Conservation (phyloP, 179 eudicot species). For the Heliamphora pulchella region DNA sequence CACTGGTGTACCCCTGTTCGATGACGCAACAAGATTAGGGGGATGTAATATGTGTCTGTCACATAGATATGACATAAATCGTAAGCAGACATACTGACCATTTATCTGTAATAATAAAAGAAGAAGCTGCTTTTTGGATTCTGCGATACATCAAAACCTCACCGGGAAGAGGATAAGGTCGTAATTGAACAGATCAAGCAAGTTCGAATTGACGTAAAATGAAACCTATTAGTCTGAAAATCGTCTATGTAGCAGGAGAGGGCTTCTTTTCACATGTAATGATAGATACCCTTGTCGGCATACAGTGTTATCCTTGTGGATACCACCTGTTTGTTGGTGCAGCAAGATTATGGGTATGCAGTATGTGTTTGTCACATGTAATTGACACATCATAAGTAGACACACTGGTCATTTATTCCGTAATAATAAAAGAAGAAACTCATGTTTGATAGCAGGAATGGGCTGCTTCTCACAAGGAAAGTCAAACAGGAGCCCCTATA, state of each 20-base stretch:
- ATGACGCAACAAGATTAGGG: neutral
- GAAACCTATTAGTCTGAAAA: too few relatives aligned
- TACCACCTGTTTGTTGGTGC: too few relatives aligned
- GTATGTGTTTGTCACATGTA: neutral
- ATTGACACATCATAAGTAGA: neutral
- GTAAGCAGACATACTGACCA: neutral
- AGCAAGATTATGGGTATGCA: neutral
- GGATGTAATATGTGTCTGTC: neutral
- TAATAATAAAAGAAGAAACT: neutral
- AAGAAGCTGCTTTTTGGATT: too few relatives aligned
- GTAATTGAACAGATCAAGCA: too few relatives aligned
- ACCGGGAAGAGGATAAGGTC: too few relatives aligned
- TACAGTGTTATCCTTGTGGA: too few relatives aligned
- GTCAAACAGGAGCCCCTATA: neutral
- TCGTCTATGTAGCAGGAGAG: too few relatives aligned
- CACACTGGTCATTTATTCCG: neutral
- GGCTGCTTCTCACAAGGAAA: neutral
- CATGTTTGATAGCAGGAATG: neutral
- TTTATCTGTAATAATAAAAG: neutral
- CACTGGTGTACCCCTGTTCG: neutral
- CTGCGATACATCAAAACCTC: too few relatives aligned
- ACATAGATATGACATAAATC: neutral
- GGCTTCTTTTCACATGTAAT: too few relatives aligned
- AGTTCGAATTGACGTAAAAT: too few relatives aligned
- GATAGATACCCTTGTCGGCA: too few relatives aligned